A percentile compares a stretch with the other conserved stretches of the same genome.
phyloP scores from a whole-genome alignment of 2,329 filamentous ascomycete species.

The Paecilomyces sp. region DNA sequence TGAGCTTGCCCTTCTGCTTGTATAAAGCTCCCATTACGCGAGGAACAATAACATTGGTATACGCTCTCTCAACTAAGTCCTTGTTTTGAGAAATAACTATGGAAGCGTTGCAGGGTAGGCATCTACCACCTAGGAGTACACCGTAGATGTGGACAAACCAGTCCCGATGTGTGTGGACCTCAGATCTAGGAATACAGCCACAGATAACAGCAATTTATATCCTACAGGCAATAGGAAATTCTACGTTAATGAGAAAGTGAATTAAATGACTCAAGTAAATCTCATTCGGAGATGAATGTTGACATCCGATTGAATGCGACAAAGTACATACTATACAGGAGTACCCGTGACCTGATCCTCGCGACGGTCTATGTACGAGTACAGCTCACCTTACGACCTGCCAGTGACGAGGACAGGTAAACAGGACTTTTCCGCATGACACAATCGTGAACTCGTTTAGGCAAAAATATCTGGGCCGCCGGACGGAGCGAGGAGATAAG shows the following conservation, averaged over 20 bases:
- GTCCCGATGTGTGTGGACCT: no score
- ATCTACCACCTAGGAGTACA: no score
- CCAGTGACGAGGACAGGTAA: conserved; percentile 7
- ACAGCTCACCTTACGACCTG: conserved; percentile 4
- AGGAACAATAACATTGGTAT: neutral
- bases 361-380: conserved; percentile 7
- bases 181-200: neutral
- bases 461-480: neutral
- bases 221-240: no score
- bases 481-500: neutral
- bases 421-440: conserved; percentile 7
- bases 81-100: no score
- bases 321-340: conserved; percentile 10
- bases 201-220: no score
- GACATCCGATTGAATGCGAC: conserved; percentile 1
- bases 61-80: neutral
- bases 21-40: neutral
- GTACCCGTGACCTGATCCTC: conserved; percentile 1
- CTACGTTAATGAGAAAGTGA: no score
- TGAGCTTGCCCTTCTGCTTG: neutral
- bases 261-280: neutral
- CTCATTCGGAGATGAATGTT: conserved; percentile 6
- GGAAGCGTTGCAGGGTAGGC: no score
- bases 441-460: conserved; percentile 8
- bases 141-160: no score